Evolutionary conservation across 2,329 filamentous ascomycete genomes (phyloP).

Genomic region (Sporothrix variecibatus): DNA sequence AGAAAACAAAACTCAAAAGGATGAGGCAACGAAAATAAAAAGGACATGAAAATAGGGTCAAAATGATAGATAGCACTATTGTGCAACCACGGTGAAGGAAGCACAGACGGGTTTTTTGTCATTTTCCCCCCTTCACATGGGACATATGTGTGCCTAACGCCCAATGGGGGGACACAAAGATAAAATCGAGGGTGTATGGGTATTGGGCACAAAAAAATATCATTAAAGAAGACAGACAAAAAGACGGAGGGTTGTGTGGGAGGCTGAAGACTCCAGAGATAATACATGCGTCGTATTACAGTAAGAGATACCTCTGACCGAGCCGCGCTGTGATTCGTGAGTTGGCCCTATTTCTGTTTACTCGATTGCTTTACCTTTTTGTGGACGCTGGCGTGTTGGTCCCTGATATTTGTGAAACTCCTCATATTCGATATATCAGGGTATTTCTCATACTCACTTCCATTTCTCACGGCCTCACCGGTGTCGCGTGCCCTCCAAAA

Average conservation of each 20-base stretch:
- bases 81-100: not conserved
- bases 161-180: not conserved
- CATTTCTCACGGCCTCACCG: not conserved
- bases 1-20: not conserved
- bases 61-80: not conserved
- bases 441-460: not conserved
- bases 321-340: constrained; percentile 3
- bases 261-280: constrained; percentile 3
- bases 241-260: constrained; percentile 6
- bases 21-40: not conserved
- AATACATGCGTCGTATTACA: not conserved
- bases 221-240: not conserved
- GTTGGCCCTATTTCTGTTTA: not conserved
- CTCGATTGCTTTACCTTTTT: constrained; percentile 24
- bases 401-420: not conserved
- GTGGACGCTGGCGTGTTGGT: not conserved
- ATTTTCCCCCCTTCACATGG: not conserved
- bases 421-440: not conserved
- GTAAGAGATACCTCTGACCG: constrained; percentile 7
- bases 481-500: constrained; percentile 12
- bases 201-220: not conserved
- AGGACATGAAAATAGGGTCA: not conserved
- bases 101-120: not conserved
- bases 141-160: constrained; percentile 5
- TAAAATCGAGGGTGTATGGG: not conserved